phyloP scores from a whole-genome alignment of 2,329 filamentous ascomycete species.

The Phyllosticta paracitricarpa region DNA sequence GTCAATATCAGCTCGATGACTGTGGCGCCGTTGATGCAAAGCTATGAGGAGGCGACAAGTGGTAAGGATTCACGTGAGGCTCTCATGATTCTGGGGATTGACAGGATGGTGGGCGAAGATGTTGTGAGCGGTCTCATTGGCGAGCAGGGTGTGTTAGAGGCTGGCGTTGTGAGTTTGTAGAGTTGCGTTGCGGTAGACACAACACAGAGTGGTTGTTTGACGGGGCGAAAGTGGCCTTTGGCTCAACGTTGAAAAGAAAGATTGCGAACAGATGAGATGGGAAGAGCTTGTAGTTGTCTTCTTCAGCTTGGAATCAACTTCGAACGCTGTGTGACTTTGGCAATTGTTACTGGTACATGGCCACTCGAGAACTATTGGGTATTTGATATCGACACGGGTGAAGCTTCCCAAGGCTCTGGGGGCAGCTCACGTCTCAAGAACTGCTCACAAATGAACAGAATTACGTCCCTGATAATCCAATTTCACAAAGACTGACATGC shows the following conservation, averaged over 20 bases:
- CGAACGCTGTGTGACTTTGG: not conserved
- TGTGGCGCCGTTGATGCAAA: conserved; percentile 48
- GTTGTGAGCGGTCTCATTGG: conserved; percentile 41
- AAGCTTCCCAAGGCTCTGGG: too few relatives aligned
- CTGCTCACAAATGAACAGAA: too few relatives aligned
- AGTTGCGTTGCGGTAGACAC: not conserved
- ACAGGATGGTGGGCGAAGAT: conserved; percentile 51
- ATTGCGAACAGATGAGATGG: not conserved
- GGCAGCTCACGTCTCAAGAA: too few relatives aligned
- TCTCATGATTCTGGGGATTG: conserved; percentile 71
- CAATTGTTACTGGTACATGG: not conserved
- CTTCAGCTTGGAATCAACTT: not conserved
- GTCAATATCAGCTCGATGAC: conserved; percentile 78
- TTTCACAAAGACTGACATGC: too few relatives aligned
- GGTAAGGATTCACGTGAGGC: conserved; percentile 43
- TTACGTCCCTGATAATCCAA: too few relatives aligned
- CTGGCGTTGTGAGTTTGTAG: conserved; percentile 40
- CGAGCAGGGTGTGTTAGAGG: conserved; percentile 42
- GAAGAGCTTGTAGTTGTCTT: not conserved
- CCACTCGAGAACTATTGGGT: too few relatives aligned
- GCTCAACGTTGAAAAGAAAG: not conserved
- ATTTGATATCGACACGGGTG: too few relatives aligned
- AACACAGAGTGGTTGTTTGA: too few relatives aligned
- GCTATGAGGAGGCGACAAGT: conserved; percentile 16
- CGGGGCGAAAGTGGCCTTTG: not conserved